Percentiles rank a stretch among this genome's conserved stretches.
Conservation (phyloP, 1,284 basidiomycete genomes). For the Rugiboletus extremiorientalis region DNA sequence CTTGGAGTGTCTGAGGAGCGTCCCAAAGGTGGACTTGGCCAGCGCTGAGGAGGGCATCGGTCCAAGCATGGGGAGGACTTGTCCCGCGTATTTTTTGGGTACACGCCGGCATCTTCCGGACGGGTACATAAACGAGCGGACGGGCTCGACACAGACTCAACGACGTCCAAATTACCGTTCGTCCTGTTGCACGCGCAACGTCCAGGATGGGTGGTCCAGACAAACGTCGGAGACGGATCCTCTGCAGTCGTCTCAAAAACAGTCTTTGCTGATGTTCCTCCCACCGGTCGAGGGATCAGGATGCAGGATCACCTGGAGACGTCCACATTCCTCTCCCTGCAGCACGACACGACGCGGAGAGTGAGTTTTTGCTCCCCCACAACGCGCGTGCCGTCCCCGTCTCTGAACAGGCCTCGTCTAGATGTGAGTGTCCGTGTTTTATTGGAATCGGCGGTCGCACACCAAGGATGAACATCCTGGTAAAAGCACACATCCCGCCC, state of each 20-base stretch:
- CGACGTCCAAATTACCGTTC: constrained; percentile 82
- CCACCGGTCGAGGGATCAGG: constrained; percentile 83
- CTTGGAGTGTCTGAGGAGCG: constrained; percentile 71
- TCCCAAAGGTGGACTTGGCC: constrained; percentile 62
- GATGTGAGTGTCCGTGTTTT: constrained; percentile 10
- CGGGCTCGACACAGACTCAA: constrained; percentile 12
- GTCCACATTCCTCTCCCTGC: constrained; percentile 42
- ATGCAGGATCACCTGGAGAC: constrained; percentile 87
- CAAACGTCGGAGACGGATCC: constrained; percentile 72
- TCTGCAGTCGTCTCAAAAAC: constrained; percentile 72
- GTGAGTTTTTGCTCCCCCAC: constrained; percentile 14
- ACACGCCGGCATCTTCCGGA: constrained; percentile 29
- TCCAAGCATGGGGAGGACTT: not conserved
- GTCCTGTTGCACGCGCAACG: constrained; percentile 47
- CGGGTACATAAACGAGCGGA: constrained; percentile 12
- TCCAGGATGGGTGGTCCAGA: constrained; percentile 79
- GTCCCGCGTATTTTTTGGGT: not conserved
- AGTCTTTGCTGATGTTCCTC: constrained; percentile 85
- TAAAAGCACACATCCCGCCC: constrained; percentile 75
- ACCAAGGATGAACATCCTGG: constrained; percentile 81
- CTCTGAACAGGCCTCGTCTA: too few species aligned
- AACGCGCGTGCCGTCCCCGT: not conserved
- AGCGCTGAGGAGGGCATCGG: constrained; percentile 37
- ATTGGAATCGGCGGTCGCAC: constrained; percentile 21
- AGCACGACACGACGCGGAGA: not conserved